Base-by-base conservation (phyloP, 108 stramenopile genomes). In the Cyclostephanos invisitatus region DNA sequence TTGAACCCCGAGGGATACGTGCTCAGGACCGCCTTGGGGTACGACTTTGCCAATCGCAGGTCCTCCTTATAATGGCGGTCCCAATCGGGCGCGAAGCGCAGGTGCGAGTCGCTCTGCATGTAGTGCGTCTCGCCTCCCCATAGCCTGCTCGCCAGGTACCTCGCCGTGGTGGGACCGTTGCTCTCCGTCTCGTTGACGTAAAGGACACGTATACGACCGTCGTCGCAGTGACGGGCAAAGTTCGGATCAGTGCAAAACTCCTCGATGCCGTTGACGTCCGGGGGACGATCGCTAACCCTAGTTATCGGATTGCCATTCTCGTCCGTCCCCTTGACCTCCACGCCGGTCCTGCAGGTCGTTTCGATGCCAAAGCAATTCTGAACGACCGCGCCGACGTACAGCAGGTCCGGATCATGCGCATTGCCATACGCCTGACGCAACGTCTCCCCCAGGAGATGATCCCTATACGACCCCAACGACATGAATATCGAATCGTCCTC, bases 311-410 rank as follows among this genome's bases (percentile, higher is more conserved):
- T 66, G 0, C 90, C 90, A 21, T 83, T 28, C 21, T 54, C 53
- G 71, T 86, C 65, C 48, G 83, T 82, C n/a, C 89, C 87, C 49
- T 83, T 67, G 32, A 89, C 87, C 64, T 89, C 89, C 40, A 87
- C 80, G 20, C 93, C 96, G 24, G 91, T 94, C 22, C 69, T 54
- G 65, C 96, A 98, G 14, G 57, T 28, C 17, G 67, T 68, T 40
- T 64, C 82, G 47, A 80, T 60, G n/a, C 90, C 91, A 44, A 92
- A 90, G 85, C 97, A 98, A 72, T 98, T 98, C 85, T 98, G 96
- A 28, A 91, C 79, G n/a, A 97, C 91, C 11, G 92, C 83, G 25
- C 96, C 96, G 24, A 97, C 85, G 64, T 83, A 95, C 35, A 98
- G 59, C 46, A 78, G 72, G 14, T 96, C 88, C 11, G 97, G 97